Conservation (phyloP, 2,329 filamentous ascomycete genomes). For the Teratosphaeria gauchensis region DNA sequence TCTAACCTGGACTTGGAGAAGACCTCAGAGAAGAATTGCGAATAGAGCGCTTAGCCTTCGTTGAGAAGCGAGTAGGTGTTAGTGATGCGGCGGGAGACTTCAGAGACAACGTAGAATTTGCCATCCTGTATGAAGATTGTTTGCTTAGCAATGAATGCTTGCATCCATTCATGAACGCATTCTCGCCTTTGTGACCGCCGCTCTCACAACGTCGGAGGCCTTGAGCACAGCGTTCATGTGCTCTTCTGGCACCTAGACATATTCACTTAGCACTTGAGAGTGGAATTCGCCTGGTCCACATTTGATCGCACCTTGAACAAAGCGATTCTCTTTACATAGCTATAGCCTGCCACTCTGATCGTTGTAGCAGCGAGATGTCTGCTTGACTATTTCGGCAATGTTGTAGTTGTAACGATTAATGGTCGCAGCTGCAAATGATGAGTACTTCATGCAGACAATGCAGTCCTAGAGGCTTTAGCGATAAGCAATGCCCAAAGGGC, state of each 20-base stretch:
- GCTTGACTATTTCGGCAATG: not conserved
- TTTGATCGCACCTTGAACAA: constrained; percentile 43
- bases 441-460: not conserved
- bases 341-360: not conserved
- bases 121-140: constrained; percentile 49
- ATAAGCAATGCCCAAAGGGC: not conserved
- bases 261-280: not conserved
- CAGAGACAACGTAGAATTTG: constrained; percentile 57
- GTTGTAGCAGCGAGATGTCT: not conserved
- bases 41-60: constrained; percentile 56
- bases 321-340: constrained; percentile 39
- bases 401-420: not conserved
- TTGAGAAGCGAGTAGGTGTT: constrained; percentile 37
- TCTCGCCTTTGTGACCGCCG: constrained; percentile 35
- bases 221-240: constrained; percentile 36
- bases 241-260: constrained; percentile 19
- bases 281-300: no score
- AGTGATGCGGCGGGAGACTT: constrained; percentile 15
- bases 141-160: no score
- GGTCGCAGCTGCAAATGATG: not conserved
- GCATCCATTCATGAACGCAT: no score
- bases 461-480: no score
- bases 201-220: constrained; percentile 35
- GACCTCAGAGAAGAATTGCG: constrained; percentile 58
- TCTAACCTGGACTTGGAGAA: constrained; percentile 52